These are phyloP conservation scores for Yamadazyma dushanensis DNA, from an alignment of 1,139 yeast species.

Conservation along the genomic window DNA sequence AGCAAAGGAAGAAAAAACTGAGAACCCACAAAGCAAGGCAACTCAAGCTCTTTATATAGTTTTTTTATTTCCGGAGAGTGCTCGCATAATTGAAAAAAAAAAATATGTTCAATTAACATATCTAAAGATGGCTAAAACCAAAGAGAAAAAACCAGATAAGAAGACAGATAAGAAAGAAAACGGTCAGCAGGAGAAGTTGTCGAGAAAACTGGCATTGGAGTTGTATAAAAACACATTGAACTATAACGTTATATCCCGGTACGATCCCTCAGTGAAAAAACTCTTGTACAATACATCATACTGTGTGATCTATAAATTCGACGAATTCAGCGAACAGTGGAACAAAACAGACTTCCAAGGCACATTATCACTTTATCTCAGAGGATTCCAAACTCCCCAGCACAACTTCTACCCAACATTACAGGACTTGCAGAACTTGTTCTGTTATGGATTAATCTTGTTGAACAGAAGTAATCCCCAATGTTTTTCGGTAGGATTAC, in stretches of 20 bases:
- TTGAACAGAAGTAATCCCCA: constrained; percentile 74
- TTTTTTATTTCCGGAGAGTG: neutral
- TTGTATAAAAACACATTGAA: constrained; percentile 71
- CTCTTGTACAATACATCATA: constrained; percentile 75
- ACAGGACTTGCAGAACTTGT: constrained; percentile 49
- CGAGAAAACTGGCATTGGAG: constrained; percentile 39
- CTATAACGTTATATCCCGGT: constrained; percentile 77
- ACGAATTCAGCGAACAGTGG: constrained; percentile 71
- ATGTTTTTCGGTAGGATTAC: constrained; percentile 77
- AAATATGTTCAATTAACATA: neutral
- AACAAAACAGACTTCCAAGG: constrained; percentile 79
- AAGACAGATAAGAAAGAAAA: neutral
- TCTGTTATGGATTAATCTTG: constrained; percentile 76
- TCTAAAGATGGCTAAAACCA: constrained; percentile 11
- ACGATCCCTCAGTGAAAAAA: constrained; percentile 79
- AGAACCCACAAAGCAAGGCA: neutral
- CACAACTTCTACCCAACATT: constrained; percentile 24
- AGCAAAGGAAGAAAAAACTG: neutral
- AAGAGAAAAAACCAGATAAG: constrained; percentile 5
- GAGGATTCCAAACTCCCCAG: constrained; percentile 45
- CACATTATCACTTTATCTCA: constrained; percentile 72
- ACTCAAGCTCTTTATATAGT: neutral
- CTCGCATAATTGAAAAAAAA: neutral
- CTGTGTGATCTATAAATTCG: constrained; percentile 74
- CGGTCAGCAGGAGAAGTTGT: constrained; percentile 11